Evolutionary conservation across 768 basidiomycete genomes (phyloP).

Genomic region (Phylloporus sp.): DNA sequence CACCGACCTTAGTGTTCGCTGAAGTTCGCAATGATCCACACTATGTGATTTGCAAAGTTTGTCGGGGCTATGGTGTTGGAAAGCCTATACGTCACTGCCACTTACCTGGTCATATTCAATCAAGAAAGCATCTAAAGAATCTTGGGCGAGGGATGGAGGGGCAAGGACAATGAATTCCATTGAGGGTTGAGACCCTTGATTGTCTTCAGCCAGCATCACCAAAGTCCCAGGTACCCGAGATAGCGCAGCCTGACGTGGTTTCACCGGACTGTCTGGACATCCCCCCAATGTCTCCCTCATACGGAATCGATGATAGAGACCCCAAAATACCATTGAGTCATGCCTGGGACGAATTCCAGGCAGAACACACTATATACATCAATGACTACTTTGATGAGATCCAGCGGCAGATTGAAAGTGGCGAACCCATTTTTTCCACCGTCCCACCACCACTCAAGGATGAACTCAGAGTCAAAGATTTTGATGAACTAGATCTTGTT

Average conservation of each 20-base stretch:
- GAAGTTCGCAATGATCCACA: not conserved
- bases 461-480: not conserved
- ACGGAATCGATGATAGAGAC: not conserved
- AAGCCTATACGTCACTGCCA: not conserved
- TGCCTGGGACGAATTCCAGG: slow-evolving; percentile 5
- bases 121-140: not conserved
- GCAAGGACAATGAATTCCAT: not conserved
- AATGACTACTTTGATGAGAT: slow-evolving; percentile 13
- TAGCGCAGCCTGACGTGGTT: too few relatives aligned
- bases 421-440: slow-evolving; percentile 1
- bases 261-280: too few relatives aligned
- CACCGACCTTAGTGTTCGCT: not conserved
- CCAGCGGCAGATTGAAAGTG: not conserved
- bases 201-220: too few relatives aligned
- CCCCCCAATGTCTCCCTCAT: too few relatives aligned
- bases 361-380: not conserved
- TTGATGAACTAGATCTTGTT: not conserved
- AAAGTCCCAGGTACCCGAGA: too few relatives aligned
- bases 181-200: too few relatives aligned
- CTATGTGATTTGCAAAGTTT: not conserved
- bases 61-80: not conserved
- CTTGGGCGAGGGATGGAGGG: not conserved
- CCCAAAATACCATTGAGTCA: not conserved
- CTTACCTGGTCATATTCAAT: too few relatives aligned
- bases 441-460: not conserved